Evolutionary conservation across 2,329 filamentous ascomycete genomes (phyloP), one percentile per base, ranked within the genome.

Genomic region (Trichoderma atrobrunneum): DNA sequence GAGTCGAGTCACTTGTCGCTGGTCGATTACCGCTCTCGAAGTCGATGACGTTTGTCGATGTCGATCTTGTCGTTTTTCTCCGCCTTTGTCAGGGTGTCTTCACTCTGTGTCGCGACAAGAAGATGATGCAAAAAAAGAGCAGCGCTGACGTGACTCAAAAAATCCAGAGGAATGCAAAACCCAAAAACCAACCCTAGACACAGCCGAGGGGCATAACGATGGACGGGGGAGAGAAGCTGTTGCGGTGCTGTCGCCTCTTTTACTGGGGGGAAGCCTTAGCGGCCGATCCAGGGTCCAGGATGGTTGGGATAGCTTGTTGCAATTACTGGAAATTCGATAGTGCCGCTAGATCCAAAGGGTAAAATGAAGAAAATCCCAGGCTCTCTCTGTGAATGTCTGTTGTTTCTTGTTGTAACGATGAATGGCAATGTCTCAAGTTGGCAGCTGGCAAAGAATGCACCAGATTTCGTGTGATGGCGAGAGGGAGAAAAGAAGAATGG

Each of bases 181-280:
- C 18, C 18, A 21, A 21, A 51, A 51, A 11, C 18, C 48, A 51
- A 51, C 64, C 57, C 32, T 61, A 63, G 21, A 30, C 36, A 57
- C 70, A 72, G 64, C 39, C 39, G 66, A 70, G 66, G 66, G 66
- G 66, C 66, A 70, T 62, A 34, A 34, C 28, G 57, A 60, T 59
- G 14, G 11, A 21, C 2, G 14, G 28, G 57, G 57, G 39, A 32
- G 32, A 26, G 36, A 32, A 70, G 57, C 56, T 61, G 51, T 48
- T 48, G 8, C 43, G 43, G 43, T 48, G 43, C 43, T 48, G 51
- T 67, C 30, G 51, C 51, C 43, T 24, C 34, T 26, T 36, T 54
- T 24, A 48, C 36, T 32, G 65, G 65, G 51, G 34, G 30, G 8
- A 30, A 12, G n/a, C 10, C 18, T 43, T 62, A 70, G 66, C 57